These are phyloP conservation scores for Trichoderma gracile DNA, from an alignment of 2,329 filamentous ascomycete species.

Conservation along the genomic window DNA sequence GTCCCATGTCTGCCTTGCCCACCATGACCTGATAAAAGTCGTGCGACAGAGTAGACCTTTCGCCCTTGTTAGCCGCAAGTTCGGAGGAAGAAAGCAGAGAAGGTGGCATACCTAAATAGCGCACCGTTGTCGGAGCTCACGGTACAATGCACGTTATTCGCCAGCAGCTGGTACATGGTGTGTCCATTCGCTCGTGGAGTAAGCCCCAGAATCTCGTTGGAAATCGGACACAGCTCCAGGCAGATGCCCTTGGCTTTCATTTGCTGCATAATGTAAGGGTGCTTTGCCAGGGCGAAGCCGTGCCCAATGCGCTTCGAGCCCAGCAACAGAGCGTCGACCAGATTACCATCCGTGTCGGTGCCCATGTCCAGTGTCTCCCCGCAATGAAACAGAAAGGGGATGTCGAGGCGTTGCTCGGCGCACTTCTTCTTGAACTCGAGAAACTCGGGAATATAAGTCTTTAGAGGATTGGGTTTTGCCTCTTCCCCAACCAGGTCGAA, in stretches of 20 bases:
- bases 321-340: constrained; percentile 67
- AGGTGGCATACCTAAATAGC: constrained; percentile 60
- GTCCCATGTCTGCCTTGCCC: constrained; percentile 64
- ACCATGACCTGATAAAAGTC: constrained; percentile 78
- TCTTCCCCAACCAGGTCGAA: constrained; percentile 74
- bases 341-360: constrained; percentile 64
- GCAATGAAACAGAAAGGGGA: constrained; percentile 76
- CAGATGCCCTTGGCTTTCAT: constrained; percentile 67
- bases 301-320: constrained; percentile 71
- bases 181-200: constrained; percentile 66
- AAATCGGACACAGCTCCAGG: constrained; percentile 76
- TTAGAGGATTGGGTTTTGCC: constrained; percentile 59
- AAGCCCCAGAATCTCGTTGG: constrained; percentile 72
- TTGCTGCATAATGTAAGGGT: constrained; percentile 64
- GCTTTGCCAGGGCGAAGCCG: constrained; percentile 67
- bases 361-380: constrained; percentile 72
- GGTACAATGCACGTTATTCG: constrained; percentile 72
- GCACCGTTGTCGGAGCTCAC: constrained; percentile 75
- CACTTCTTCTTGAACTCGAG: constrained; percentile 58
- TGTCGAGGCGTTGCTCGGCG: constrained; percentile 48
- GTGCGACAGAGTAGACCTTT: constrained; percentile 65
- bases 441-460: constrained; percentile 56
- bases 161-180: constrained; percentile 65
- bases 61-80: not conserved
- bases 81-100: not conserved